phyloP scores from a whole-genome alignment of 331 rosid genomes.

The Erythrophleum ivorense region DNA sequence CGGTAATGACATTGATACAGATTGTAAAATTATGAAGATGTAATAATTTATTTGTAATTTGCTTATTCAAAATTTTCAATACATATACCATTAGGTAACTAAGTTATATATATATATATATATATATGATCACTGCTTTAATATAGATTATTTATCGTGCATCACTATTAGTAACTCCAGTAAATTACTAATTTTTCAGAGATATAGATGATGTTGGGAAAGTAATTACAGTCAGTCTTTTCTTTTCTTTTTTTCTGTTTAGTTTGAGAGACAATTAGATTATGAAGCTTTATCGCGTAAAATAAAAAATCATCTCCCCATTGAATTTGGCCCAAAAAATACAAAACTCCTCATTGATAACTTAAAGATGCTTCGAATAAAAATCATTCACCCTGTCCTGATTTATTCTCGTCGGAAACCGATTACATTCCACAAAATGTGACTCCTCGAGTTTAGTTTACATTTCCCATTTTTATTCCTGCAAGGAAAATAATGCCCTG shows the following conservation, averaged over 20 bases:
- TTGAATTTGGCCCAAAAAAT: not conserved
- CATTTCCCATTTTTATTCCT: conserved; percentile 57
- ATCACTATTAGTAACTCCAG: not conserved
- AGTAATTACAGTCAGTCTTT: not conserved
- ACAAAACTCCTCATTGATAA: conserved; percentile 26
- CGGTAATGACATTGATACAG: no score
- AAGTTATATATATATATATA: no score
- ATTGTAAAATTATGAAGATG: no score
- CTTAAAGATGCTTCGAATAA: conserved; percentile 11
- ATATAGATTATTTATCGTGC: not conserved
- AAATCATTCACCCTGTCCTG: conserved; percentile 13
- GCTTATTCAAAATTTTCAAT: no score
- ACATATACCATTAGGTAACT: no score
- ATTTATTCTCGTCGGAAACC: conserved; percentile 50
- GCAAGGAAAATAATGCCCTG: conserved; percentile 40
- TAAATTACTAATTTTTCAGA: not conserved
- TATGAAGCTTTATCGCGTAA: not conserved
- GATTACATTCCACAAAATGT: conserved; percentile 40
- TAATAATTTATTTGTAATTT: no score
- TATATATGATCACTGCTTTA: no score
- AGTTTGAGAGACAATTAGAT: not conserved
- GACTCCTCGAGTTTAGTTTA: conserved; percentile 43
- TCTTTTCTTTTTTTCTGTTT: not conserved
- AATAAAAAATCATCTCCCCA: not conserved
- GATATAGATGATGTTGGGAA: not conserved